Conservation (phyloP, 2,329 filamentous ascomycete genomes). For the Camillea tinctor region DNA sequence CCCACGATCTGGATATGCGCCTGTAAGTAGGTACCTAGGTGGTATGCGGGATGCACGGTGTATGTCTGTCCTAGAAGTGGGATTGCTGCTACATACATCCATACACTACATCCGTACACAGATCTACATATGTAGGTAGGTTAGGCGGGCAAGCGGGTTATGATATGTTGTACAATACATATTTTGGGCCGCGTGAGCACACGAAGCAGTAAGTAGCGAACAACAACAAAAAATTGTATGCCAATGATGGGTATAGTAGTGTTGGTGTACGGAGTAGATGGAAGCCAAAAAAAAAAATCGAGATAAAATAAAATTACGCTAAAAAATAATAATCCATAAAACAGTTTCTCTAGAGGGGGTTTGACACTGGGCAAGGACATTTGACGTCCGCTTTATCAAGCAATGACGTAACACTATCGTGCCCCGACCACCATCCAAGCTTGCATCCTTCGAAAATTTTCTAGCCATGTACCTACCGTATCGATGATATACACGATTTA, state of each 20-base stretch:
- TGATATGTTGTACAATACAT: too few relatives aligned
- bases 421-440: conserved; percentile 17
- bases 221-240: too few relatives aligned
- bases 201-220: too few relatives aligned
- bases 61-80: too few relatives aligned
- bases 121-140: not conserved
- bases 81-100: not conserved
- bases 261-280: not conserved
- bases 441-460: conserved; percentile 17
- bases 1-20: not conserved
- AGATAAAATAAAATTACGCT: too few relatives aligned
- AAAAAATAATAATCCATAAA: not conserved
- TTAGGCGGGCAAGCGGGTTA: not conserved
- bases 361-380: conserved; percentile 25
- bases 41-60: too few relatives aligned
- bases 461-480: conserved; percentile 3
- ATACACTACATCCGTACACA: not conserved
- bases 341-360: conserved; percentile 16
- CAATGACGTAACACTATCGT: conserved; percentile 32
- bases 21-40: too few relatives aligned
- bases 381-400: conserved; percentile 13
- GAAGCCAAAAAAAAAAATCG: not conserved
- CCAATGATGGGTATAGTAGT: too few relatives aligned
- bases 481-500: not conserved
- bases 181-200: too few relatives aligned